Percentiles rank a stretch among this genome's conserved stretches.
These are phyloP conservation scores for Aureobasidium sp. DNA, from an alignment of 2,329 filamentous ascomycete genomes.

Conservation along the genomic window DNA sequence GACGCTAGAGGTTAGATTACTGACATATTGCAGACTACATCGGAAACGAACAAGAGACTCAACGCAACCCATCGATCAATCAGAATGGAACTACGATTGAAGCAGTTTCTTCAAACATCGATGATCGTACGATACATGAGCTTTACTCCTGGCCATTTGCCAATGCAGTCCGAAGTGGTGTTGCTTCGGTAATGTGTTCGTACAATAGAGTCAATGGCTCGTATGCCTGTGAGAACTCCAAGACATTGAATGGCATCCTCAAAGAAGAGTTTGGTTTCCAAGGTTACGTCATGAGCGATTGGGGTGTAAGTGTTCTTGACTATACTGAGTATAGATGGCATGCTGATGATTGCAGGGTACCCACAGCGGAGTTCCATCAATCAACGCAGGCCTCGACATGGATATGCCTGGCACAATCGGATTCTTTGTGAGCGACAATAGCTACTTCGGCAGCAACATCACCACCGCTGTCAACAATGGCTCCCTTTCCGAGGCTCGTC, in stretches of 20 bases:
- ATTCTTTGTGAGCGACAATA: slow-evolving; percentile 20
- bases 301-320: slow-evolving; percentile 34
- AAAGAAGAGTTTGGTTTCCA: slow-evolving; percentile 83
- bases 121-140: slow-evolving; percentile 62
- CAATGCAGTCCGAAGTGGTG: slow-evolving; percentile 60
- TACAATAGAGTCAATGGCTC: slow-evolving; percentile 51
- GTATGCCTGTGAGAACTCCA: slow-evolving; percentile 65
- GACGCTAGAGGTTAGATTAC: slow-evolving; percentile 21
- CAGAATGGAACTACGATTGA: slow-evolving; percentile 27
- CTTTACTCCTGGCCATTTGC: slow-evolving; percentile 62
- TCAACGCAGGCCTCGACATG: slow-evolving; percentile 45
- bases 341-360: slow-evolving; percentile 33
- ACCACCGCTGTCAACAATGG: slow-evolving; percentile 36
- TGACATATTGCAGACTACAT: slow-evolving; percentile 34
- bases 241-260: slow-evolving; percentile 69
- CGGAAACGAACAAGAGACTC: slow-evolving; percentile 46
- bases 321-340: too few species aligned
- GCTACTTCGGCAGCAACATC: slow-evolving; percentile 33
- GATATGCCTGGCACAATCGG: slow-evolving; percentile 33
- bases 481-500: slow-evolving; percentile 32
- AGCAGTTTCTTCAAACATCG: slow-evolving; percentile 28
- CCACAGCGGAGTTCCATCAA: slow-evolving; percentile 37
- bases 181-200: slow-evolving; percentile 73
- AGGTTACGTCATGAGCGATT: slow-evolving; percentile 71
- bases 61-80: slow-evolving; percentile 28